phyloP scores from a whole-genome alignment of 2,329 filamentous ascomycete species.

The Corynespora cassiicola region DNA sequence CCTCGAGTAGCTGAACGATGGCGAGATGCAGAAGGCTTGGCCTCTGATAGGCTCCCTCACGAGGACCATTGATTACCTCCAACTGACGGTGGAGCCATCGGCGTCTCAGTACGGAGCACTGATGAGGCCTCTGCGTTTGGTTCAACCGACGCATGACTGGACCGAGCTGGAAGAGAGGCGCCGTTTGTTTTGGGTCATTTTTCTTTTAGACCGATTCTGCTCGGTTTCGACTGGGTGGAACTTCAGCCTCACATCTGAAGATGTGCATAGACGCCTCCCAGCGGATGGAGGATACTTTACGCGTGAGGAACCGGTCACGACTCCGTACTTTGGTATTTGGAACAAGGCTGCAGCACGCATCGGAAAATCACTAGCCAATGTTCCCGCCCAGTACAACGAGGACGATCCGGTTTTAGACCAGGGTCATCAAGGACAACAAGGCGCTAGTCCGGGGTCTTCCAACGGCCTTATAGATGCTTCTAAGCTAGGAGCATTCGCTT shows the following conservation, averaged over 20 bases:
- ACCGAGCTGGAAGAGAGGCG: slow-evolving; percentile 39
- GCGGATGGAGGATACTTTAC: slow-evolving; percentile 44
- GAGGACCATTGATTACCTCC: slow-evolving; percentile 40
- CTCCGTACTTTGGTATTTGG: slow-evolving; percentile 44
- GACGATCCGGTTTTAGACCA: slow-evolving; percentile 33
- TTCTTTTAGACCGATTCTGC: slow-evolving; percentile 41
- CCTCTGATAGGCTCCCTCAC: slow-evolving; percentile 42
- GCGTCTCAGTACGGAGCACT: slow-evolving; percentile 30
- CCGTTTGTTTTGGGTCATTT: slow-evolving; percentile 41
- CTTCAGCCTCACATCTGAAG: slow-evolving; percentile 40
- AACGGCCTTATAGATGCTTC: slow-evolving; percentile 42
- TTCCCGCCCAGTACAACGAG: slow-evolving; percentile 42
- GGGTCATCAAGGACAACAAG: no score
- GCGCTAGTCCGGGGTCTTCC: slow-evolving; percentile 36
- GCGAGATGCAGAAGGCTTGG: slow-evolving; percentile 35
- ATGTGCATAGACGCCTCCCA: slow-evolving; percentile 39
- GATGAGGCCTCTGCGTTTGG: slow-evolving; percentile 35
- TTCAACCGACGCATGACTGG: slow-evolving; percentile 35
- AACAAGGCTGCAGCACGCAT: slow-evolving; percentile 41
- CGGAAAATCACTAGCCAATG: slow-evolving; percentile 36
- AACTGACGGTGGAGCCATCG: slow-evolving; percentile 36
- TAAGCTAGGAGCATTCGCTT: slow-evolving; percentile 42
- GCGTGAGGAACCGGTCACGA: slow-evolving; percentile 38
- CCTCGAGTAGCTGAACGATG: slow-evolving; percentile 32
- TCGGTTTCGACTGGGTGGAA: slow-evolving; percentile 42